phyloP scores from a whole-genome alignment of 2,329 filamentous ascomycete species.

The Xylaria hypoxylon region DNA sequence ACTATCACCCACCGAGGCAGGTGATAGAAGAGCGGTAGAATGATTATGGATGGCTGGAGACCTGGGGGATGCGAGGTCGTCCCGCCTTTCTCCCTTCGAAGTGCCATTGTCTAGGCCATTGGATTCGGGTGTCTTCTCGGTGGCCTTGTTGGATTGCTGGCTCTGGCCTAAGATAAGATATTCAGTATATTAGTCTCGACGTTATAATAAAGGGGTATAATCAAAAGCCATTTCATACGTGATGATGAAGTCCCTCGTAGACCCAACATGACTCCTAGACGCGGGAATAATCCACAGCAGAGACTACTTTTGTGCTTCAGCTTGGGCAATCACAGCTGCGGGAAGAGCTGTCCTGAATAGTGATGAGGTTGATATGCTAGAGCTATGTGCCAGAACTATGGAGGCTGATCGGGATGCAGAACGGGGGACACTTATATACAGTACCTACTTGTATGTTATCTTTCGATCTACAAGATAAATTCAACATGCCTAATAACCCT shows the following conservation, averaged over 20 bases:
- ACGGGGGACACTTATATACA: slow-evolving; percentile 10
- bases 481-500: not conserved
- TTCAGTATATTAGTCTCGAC: not conserved
- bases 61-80: not conserved
- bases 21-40: slow-evolving; percentile 19
- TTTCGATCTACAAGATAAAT: not conserved
- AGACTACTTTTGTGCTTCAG: slow-evolving; percentile 32
- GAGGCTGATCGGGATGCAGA: not conserved
- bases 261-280: slow-evolving; percentile 32
- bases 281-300: slow-evolving; percentile 26
- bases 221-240: slow-evolving; percentile 22
- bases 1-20: slow-evolving; percentile 25
- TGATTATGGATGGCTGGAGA: slow-evolving; percentile 14
- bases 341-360: slow-evolving; percentile 17
- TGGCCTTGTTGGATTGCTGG: slow-evolving; percentile 5
- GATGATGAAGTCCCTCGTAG: slow-evolving; percentile 26
- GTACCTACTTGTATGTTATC: not conserved
- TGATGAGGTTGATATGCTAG: not conserved
- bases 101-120: not conserved
- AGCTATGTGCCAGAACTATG: not conserved
- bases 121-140: slow-evolving; percentile 15
- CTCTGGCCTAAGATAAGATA: slow-evolving; percentile 5
- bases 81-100: slow-evolving; percentile 1
- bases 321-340: slow-evolving; percentile 31
- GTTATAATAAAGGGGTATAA: not conserved